Conservation (phyloP, 2,329 filamentous ascomycete genomes). For the Cercospora berteroae region DNA sequence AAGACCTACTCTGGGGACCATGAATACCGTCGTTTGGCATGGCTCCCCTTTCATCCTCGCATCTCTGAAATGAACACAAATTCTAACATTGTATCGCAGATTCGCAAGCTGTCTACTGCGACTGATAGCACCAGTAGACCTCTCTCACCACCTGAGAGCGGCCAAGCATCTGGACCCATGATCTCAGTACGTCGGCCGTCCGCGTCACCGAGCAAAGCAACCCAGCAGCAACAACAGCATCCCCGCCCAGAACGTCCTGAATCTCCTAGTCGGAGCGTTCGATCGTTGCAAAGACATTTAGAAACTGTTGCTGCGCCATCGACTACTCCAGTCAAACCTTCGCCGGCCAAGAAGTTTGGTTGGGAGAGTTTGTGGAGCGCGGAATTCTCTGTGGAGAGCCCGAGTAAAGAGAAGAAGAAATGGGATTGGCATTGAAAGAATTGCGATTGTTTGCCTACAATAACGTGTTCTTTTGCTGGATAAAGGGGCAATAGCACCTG, state of each 20-base stretch:
- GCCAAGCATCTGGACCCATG: background rate
- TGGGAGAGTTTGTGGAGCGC: conserved; percentile 37
- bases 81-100: conserved; percentile 14
- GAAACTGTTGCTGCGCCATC: conserved; percentile 18
- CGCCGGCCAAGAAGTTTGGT: conserved; percentile 18
- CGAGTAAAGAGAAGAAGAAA: conserved; percentile 31
- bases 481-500: too few relatives aligned
- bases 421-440: conserved; percentile 14
- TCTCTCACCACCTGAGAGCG: background rate
- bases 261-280: conserved; percentile 35
- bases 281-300: conserved; percentile 34
- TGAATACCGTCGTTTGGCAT: conserved; percentile 36
- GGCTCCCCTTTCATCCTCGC: background rate
- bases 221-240: background rate
- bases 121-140: conserved; percentile 3
- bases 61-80: background rate
- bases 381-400: conserved; percentile 36
- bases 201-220: conserved; percentile 16
- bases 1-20: conserved; percentile 32
- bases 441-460: background rate
- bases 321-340: conserved; percentile 22
- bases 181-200: conserved; percentile 10
- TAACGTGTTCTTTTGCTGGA: background rate
- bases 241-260: conserved; percentile 24
- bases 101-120: conserved; percentile 19